Base-by-base conservation (phyloP, 768 basidiomycete genomes). In the Leccinum disarticulatum region DNA sequence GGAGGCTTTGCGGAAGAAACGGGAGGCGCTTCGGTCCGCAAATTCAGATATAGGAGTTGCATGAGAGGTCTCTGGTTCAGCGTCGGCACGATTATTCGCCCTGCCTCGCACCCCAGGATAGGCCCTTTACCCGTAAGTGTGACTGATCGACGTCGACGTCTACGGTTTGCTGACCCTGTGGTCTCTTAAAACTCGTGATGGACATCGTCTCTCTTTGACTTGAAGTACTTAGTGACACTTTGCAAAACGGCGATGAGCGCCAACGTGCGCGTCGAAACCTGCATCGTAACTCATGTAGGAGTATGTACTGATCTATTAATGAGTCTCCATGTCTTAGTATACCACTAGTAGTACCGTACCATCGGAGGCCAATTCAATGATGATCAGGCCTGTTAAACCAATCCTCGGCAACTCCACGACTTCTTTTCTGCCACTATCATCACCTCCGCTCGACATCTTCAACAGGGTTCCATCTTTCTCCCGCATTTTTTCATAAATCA, bases 1-100 rank as follows among this genome's bases (percentile, higher is more conserved):
- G 36, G 88, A 87, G 56, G 79, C 83, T 10, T 71, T 93, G 57
- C 78, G 78, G 69, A 73, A 73, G 66, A 79, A 73, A 64, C 75
- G 83, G 49, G 77, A 78, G 54, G 76, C 72, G 6, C 27, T 17
- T 27, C 48, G 48, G 10, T 49, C 48, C 7, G 48, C 48, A 49
- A 27, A 49, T 14, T 14, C 48, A 49, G n/a, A 49, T 14, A 9
- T 49, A 27, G 48, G 25, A 27, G 48, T 49, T 7, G 48, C 48
- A 25, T 49, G 25, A 49, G 27, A 15, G 14, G 13, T 25, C 14
- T 49, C 15, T 27, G 6, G 15, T 27, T 49, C 27, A 15, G 48
- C 25, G 11, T 25, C 47, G 47, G 22, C 22, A 48, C 48, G 43
- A 10, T 43, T 5, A 19, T 11, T 43, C 9, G 13, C n/a, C 41